phyloP scores from a whole-genome alignment of 2,329 filamentous ascomycete species.

The Claviceps sp. region DNA sequence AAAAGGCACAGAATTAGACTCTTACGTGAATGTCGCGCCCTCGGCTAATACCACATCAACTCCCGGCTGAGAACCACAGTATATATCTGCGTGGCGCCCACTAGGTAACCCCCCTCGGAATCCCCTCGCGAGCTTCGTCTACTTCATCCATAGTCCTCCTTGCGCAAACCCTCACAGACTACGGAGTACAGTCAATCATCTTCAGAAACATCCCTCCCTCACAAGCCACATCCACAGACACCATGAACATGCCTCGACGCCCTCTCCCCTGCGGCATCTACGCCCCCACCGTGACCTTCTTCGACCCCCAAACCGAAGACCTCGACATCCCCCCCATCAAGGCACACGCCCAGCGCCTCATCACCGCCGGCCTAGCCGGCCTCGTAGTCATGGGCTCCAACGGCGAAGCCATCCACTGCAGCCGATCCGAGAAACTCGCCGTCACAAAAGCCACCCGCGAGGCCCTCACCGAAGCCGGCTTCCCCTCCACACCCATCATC shows the following conservation, averaged over 20 bases:
- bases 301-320: slow-evolving; percentile 71
- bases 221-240: background rate
- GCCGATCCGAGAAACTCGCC: slow-evolving; percentile 59
- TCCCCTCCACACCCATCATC: slow-evolving; percentile 62
- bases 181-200: background rate
- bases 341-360: slow-evolving; percentile 67
- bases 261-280: slow-evolving; percentile 68
- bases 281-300: slow-evolving; percentile 84
- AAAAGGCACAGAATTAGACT: background rate
- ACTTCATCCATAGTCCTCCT: background rate
- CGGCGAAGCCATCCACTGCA: slow-evolving; percentile 78
- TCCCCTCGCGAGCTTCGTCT: too few relatives aligned
- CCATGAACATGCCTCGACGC: background rate
- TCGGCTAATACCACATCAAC: too few relatives aligned
- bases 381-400: slow-evolving; percentile 84
- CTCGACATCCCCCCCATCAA: slow-evolving; percentile 70
- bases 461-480: slow-evolving; percentile 70
- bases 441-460: slow-evolving; percentile 69
- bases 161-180: background rate
- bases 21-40: too few relatives aligned
- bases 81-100: too few relatives aligned
- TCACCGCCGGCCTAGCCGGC: slow-evolving; percentile 63
- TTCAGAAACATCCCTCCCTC: background rate
- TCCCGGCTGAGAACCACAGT: too few relatives aligned
- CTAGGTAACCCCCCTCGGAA: too few relatives aligned